Conservation (phyloP, 2,329 filamentous ascomycete genomes). For the Xylariaceae sp. region DNA sequence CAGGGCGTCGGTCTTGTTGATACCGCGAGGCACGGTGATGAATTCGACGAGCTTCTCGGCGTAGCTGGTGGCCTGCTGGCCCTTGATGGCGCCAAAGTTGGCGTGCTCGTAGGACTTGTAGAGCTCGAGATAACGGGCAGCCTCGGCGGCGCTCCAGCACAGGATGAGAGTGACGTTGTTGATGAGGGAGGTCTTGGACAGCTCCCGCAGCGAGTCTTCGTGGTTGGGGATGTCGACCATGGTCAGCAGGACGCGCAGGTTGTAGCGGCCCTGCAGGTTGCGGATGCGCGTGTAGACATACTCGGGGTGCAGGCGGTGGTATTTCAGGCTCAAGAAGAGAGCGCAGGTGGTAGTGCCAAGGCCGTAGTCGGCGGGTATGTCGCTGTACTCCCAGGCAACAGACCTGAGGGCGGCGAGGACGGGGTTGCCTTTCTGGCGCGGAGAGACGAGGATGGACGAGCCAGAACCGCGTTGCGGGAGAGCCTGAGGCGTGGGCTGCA, state of each 20-base stretch:
- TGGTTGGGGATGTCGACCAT: conserved; percentile 97
- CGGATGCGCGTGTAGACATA: conserved; percentile 95
- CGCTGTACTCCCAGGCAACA: conserved; percentile 92
- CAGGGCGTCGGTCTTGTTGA: conserved; percentile 94
- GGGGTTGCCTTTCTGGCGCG: conserved; percentile 92
- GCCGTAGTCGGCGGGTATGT: conserved; percentile 93
- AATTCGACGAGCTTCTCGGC: conserved; percentile 88
- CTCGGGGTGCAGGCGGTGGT: conserved; percentile 94
- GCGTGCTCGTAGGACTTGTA: conserved; percentile 95
- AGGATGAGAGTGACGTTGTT: conserved; percentile 91
- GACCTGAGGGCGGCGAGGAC: conserved; percentile 79
- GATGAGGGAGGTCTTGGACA: conserved; percentile 88
- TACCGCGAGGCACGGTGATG: conserved; percentile 80
- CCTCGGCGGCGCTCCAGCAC: conserved; percentile 92
- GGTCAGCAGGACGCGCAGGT: conserved; percentile 77
- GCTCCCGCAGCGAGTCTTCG: conserved; percentile 82
- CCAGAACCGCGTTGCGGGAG: conserved; percentile 63
- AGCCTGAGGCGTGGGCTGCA: conserved; percentile 88
- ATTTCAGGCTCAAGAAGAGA: conserved; percentile 91
- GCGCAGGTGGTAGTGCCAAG: conserved; percentile 85
- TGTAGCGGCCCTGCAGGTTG: conserved; percentile 79
- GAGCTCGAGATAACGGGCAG: conserved; percentile 87
- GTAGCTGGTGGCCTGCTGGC: conserved; percentile 80
- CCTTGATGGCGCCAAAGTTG: conserved; percentile 74
- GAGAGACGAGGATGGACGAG: conserved; percentile 83